Evolutionary conservation across 768 basidiomycete species (phyloP), one percentile per base, ranked within the genome.

Genomic region (Ephemerocybe angulata): DNA sequence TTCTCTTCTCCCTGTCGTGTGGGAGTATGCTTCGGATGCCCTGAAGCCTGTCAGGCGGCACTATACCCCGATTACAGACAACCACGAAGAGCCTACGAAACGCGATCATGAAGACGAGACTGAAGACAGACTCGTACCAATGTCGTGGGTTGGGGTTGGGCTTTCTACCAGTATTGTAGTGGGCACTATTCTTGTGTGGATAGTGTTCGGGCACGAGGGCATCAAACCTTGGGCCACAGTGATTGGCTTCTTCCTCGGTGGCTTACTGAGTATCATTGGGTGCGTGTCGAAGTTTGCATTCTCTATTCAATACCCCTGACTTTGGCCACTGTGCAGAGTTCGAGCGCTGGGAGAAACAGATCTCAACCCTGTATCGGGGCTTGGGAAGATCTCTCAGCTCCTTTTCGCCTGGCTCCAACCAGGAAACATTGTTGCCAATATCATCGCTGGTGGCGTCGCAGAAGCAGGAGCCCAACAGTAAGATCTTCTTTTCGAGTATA

Each of bases 321-420:
- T 55, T 35, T 61, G n/a, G 61, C 50, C 19, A 33, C 5, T 35
- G 7, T 41, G 17, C 61, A 93, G 92, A 8, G 95, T 98, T 13
- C 85, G 95, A 42, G 95, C 96, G 1, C 72, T 98, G 30, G 96
- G 96, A 51, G 95, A 98, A 72, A 98, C 96, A 2, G 96, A 98
- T 67, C 72, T 98, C 33, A 93, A 92, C 64, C 91, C 91, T 0
- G 92, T 94, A 35, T 90, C 90, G 40, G 96, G 94, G 1, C 76
- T 98, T 31, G 96, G 96, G 1, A 98, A 98, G 70, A 86, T 98
- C 58, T 93, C 90, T 21, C 96, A 98, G 64, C 77, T 98, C 17
- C 77, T 97, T 56, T 98, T 98, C 62, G 94, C 94, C 6, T 87
- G 95, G 77, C 81, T 97, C 37, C 93, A 95, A 65, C 93, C 94